Conservation (phyloP, 1,139 yeast species). For the Arxiozyma telluris region DNA sequence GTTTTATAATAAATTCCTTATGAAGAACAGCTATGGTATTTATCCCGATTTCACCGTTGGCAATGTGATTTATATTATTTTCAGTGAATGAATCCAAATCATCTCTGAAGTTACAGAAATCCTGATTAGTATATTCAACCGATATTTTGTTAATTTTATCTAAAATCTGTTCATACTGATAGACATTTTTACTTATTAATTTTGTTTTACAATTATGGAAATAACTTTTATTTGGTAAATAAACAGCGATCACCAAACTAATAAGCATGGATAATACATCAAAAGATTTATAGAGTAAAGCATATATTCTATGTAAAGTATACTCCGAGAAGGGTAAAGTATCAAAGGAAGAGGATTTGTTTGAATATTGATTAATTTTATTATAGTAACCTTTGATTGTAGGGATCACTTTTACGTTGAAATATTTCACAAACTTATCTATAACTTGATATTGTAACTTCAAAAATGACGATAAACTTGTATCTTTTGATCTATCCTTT, state of each 20-base stretch:
- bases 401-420: constrained; percentile 20
- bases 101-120: neutral
- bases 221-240: constrained; percentile 18
- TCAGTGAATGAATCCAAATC: constrained; percentile 7
- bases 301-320: constrained; percentile 42
- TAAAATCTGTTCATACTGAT: constrained; percentile 19
- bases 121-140: neutral
- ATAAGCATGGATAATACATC: constrained; percentile 15
- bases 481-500: constrained; percentile 21
- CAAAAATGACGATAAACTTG: constrained; percentile 19
- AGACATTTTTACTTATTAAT: constrained; percentile 19
- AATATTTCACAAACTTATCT: constrained; percentile 15
- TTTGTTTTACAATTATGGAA: constrained; percentile 16
- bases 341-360: constrained; percentile 2
- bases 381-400: constrained; percentile 17
- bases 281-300: constrained; percentile 24
- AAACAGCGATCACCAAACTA: constrained; percentile 21
- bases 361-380: constrained; percentile 17
- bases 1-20: constrained; percentile 1
- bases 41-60: neutral
- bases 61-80: constrained; percentile 8
- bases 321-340: constrained; percentile 33
- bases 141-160: constrained; percentile 5
- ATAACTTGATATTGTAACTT: constrained; percentile 26
- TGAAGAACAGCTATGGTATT: constrained; percentile 2